These are phyloP conservation scores for Daldinia sp. DNA, from an alignment of 2,329 filamentous ascomycete species.

Conservation along the genomic window DNA sequence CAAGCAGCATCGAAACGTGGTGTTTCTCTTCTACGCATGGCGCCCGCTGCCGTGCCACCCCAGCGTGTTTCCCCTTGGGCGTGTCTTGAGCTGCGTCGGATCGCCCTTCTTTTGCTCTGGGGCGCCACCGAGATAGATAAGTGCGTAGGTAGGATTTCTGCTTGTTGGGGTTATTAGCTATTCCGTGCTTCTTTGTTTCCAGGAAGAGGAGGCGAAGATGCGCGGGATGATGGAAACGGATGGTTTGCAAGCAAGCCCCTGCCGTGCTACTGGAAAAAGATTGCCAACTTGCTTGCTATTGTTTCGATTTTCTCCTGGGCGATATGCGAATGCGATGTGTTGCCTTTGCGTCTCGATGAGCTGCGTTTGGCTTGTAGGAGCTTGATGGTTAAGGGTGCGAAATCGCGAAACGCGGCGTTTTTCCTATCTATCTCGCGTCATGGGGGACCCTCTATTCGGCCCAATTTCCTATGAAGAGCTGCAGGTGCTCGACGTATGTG, in stretches of 20 bases:
- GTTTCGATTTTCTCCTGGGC: neutral
- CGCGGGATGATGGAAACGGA: neutral
- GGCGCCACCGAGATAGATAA: neutral
- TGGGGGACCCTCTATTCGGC: neutral
- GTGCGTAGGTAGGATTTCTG: neutral
- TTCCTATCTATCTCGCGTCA: neutral
- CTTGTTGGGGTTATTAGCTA: no score
- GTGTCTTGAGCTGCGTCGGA: slow-evolving; percentile 2
- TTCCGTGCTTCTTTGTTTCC: no score
- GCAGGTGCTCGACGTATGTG: slow-evolving; percentile 4
- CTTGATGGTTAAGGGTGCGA: neutral
- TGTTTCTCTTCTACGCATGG: slow-evolving; percentile 33
- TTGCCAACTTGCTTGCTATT: neutral
- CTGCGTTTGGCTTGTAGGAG: no score
- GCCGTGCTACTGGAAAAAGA: slow-evolving; percentile 5
- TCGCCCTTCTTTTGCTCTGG: no score
- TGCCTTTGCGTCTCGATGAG: no score
- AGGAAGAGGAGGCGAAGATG: neutral
- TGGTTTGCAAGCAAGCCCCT: neutral
- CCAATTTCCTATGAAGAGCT: neutral
- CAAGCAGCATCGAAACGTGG: slow-evolving; percentile 35
- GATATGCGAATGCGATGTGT: neutral
- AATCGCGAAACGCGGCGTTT: neutral
- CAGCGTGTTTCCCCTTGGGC: neutral
- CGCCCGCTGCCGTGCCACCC: slow-evolving; percentile 26